A percentile compares a stretch with the other conserved stretches of the same genome.
Conservation (phyloP, 73 alveolate species). For the Paramecium bursaria region DNA sequence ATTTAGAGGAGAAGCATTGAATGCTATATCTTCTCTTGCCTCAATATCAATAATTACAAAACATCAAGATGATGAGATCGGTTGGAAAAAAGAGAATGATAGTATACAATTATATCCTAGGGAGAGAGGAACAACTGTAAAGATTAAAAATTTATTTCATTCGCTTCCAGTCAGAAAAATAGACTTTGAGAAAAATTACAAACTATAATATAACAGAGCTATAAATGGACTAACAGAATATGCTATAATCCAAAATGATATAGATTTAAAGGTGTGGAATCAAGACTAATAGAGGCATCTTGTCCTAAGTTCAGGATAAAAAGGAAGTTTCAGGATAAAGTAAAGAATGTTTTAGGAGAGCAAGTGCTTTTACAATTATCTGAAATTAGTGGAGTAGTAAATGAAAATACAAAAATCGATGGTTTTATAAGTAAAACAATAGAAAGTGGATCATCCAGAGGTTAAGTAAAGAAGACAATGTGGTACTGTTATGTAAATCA, state of each 20-base stretch:
- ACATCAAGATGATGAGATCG: conserved; percentile 75
- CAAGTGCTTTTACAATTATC: conserved; percentile 20
- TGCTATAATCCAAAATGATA: conserved; percentile 74
- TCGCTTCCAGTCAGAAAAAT: conserved; percentile 82
- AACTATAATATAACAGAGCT: conserved; percentile 73
- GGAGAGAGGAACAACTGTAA: conserved; percentile 82
- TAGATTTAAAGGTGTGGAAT: conserved; percentile 59
- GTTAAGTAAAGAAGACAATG: conserved; percentile 73
- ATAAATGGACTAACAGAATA: conserved; percentile 71
- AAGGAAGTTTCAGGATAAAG: conserved; percentile 29
- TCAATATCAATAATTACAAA: conserved; percentile 86
- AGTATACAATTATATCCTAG: conserved; percentile 70
- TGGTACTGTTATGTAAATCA: conserved; percentile 69
- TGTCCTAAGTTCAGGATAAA: neutral
- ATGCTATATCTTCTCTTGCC: conserved; percentile 87
- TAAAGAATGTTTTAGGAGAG: conserved; percentile 47
- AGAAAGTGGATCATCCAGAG: conserved; percentile 85
- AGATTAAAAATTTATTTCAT: conserved; percentile 78
- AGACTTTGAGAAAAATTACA: conserved; percentile 76
- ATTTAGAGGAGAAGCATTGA: conserved; percentile 97
- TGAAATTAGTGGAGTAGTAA: neutral
- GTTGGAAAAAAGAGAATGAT: conserved; percentile 74
- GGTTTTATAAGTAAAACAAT: conserved; percentile 90
- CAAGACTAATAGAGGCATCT: neutral
- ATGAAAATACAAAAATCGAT: conserved; percentile 54